These are phyloP conservation scores for Clonostachys chloroleuca DNA, from an alignment of 2,329 filamentous ascomycete species.

Conservation along the genomic window DNA sequence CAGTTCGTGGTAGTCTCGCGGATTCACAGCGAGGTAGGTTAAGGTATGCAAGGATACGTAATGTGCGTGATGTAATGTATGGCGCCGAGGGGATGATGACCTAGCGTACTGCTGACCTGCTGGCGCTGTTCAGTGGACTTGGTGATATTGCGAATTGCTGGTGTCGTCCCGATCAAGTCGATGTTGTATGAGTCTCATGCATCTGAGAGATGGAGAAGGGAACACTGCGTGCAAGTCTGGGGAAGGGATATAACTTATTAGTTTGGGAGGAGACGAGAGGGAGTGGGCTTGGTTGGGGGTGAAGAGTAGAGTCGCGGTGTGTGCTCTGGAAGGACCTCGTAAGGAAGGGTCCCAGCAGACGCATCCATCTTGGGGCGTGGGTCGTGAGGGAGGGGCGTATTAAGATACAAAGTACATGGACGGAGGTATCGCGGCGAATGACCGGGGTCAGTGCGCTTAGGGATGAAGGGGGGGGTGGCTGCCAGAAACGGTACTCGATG, in stretches of 20 bases:
- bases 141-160: neutral
- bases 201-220: neutral
- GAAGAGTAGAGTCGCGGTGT: neutral
- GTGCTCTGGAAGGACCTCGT: neutral
- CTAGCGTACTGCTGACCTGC: neutral
- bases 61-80: too few species aligned
- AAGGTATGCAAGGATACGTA: too few species aligned
- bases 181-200: neutral
- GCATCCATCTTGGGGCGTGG: neutral
- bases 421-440: slow-evolving; percentile 5
- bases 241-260: slow-evolving; percentile 3
- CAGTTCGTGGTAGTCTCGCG: too few species aligned
- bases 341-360: neutral
- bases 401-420: neutral
- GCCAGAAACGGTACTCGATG: neutral
- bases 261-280: neutral
- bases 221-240: slow-evolving; percentile 1
- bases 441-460: slow-evolving; percentile 4
- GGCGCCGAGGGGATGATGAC: neutral
- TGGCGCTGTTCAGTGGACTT: neutral
- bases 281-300: neutral
- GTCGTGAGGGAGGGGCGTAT: neutral
- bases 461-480: neutral
- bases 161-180: neutral
- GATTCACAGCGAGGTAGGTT: too few species aligned